Conservation (phyloP, 176 grass and related monocot genomes). For the Elymus sibiricus region DNA sequence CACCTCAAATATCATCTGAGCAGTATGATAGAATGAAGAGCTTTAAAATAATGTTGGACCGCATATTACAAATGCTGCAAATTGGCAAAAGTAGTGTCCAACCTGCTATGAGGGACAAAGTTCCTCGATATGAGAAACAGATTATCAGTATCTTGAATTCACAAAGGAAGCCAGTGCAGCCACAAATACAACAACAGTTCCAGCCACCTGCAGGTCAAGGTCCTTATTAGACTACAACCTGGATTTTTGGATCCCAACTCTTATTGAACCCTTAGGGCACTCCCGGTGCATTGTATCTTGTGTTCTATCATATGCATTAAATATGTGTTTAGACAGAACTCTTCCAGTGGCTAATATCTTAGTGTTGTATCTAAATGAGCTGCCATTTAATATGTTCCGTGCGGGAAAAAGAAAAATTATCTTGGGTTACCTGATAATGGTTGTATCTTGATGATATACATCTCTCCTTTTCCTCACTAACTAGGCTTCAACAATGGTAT, state of each 20-base stretch:
- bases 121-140: constrained; percentile 60
- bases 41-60: constrained; percentile 59
- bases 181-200: constrained; percentile 43
- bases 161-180: constrained; percentile 47
- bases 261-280: neutral
- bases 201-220: constrained; percentile 41
- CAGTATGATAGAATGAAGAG: constrained; percentile 67
- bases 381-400: neutral
- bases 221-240: neutral
- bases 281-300: neutral
- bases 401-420: neutral
- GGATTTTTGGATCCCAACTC: neutral
- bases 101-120: constrained; percentile 43
- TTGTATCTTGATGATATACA: neutral
- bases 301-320: neutral
- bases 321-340: neutral
- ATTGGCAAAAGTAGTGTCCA: constrained; percentile 49
- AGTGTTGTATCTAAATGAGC: neutral
- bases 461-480: neutral
- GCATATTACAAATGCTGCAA: constrained; percentile 47
- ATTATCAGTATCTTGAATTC: constrained; percentile 54
- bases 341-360: neutral
- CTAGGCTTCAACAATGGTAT: neutral
- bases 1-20: constrained; percentile 36
- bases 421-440: neutral